Evolutionary conservation across 169 alveolate genomes (phyloP).

Genomic region (Hammondia hammondi): DNA sequence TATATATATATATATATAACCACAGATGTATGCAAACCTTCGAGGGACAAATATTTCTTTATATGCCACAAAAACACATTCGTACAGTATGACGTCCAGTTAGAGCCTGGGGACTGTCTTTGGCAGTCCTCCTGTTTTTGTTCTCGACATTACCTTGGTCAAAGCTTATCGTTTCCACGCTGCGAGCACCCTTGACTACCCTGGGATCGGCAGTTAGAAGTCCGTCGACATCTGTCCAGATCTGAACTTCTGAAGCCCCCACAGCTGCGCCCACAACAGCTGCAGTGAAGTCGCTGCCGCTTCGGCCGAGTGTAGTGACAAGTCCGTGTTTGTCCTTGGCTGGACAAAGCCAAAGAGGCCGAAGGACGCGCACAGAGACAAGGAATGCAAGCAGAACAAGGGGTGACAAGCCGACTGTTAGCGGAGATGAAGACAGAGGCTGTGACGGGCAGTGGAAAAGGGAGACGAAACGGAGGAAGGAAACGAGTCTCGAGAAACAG

Average conservation of each 20-base stretch:
- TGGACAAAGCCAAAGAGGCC: not conserved
- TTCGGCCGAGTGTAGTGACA: slow-evolving; percentile 72
- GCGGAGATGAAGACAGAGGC: no score
- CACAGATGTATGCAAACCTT: not conserved
- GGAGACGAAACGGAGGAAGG: not conserved
- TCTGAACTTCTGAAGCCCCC: slow-evolving; percentile 70
- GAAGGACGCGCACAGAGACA: no score
- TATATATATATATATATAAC: not conserved
- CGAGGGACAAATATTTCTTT: not conserved
- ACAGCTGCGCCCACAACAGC: slow-evolving; percentile 71
- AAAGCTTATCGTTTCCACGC: not conserved
- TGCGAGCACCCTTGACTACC: slow-evolving; percentile 55
- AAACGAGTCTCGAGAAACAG: no score
- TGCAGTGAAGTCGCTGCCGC: slow-evolving; percentile 75
- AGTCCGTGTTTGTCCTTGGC: slow-evolving; percentile 59
- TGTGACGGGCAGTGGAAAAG: no score
- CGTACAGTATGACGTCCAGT: no score
- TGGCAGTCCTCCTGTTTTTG: not conserved
- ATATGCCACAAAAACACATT: no score
- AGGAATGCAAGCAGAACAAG: not conserved
- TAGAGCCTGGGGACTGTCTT: not conserved
- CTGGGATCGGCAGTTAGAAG: slow-evolving; percentile 74
- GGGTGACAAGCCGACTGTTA: not conserved
- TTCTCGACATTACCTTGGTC: slow-evolving; percentile 22
- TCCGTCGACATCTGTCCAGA: slow-evolving; percentile 76